Conservation (phyloP, 345 rosid species). For the Citrus hindsii region DNA sequence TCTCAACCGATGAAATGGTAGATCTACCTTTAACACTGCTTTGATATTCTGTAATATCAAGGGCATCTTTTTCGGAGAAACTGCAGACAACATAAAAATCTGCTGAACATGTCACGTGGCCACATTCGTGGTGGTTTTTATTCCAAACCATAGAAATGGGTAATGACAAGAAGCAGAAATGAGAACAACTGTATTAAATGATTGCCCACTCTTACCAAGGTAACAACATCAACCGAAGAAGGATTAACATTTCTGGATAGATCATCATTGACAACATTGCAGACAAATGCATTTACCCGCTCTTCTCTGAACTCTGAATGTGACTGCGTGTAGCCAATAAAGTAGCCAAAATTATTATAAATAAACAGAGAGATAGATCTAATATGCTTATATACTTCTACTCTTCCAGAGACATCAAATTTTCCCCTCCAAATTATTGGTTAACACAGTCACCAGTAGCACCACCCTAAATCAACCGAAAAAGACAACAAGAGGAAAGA, state of each 20-base stretch:
- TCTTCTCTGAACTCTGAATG: slow-evolving; percentile 33
- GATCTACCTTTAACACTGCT: slow-evolving; percentile 42
- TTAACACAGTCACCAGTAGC: neutral
- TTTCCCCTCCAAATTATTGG: no score
- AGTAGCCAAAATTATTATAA: neutral
- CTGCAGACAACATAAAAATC: slow-evolving; percentile 61
- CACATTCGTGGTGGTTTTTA: neutral
- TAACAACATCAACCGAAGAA: slow-evolving; percentile 50
- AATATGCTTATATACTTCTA: no score
- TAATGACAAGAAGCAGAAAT: neutral
- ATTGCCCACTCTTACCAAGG: slow-evolving; percentile 37
- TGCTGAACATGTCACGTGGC: slow-evolving; percentile 26
- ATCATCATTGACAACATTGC: slow-evolving; percentile 37
- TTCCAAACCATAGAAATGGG: slow-evolving; percentile 6
- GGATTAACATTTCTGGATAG: slow-evolving; percentile 35
- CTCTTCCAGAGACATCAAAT: no score
- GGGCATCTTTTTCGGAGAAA: slow-evolving; percentile 54
- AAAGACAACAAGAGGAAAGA: slow-evolving; percentile 43
- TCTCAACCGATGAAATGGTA: neutral
- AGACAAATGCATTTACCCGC: slow-evolving; percentile 39
- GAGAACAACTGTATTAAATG: neutral
- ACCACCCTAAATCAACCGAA: neutral
- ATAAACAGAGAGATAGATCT: neutral
- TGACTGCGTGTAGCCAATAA: slow-evolving; percentile 30
- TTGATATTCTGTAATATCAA: slow-evolving; percentile 37